Percentiles rank a stretch among this genome's conserved stretches.
Conservation (phyloP, 345 rosid species). For the Populus nigra region DNA sequence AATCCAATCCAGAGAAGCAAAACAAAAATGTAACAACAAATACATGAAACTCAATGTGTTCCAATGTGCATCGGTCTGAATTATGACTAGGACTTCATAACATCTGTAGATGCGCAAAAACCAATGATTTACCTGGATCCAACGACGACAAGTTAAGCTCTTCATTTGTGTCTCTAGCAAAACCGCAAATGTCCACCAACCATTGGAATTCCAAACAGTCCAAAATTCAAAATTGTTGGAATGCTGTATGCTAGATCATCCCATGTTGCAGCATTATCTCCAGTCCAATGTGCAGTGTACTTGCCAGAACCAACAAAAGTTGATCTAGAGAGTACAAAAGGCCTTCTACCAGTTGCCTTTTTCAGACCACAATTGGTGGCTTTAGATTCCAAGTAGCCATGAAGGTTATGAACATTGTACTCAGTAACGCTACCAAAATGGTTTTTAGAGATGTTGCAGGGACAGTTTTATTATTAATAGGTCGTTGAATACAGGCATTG, state of each 20-base stretch:
- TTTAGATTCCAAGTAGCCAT: slow-evolving; percentile 57
- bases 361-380: slow-evolving; percentile 54
- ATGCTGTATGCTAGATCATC: slow-evolving; percentile 55
- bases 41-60: no score
- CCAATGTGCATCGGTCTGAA: no score
- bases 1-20: no score
- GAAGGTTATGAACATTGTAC: slow-evolving; percentile 62
- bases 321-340: slow-evolving; percentile 64
- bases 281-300: slow-evolving; percentile 78
- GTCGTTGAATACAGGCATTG: slow-evolving; percentile 25
- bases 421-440: slow-evolving; percentile 59
- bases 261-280: slow-evolving; percentile 66
- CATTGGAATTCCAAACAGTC: slow-evolving; percentile 77
- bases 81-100: no score
- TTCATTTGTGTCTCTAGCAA: slow-evolving; percentile 47
- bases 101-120: no score
- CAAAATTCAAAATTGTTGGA: slow-evolving; percentile 58
- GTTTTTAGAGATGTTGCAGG: slow-evolving; percentile 39
- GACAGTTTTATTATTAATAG: slow-evolving; percentile 36
- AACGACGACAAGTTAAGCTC: slow-evolving; percentile 55
- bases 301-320: slow-evolving; percentile 70
- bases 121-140: slow-evolving; percentile 54
- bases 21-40: no score
- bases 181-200: slow-evolving; percentile 80
- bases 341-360: slow-evolving; percentile 48